A percentile compares a stretch with the other conserved stretches of the same genome.
These are phyloP conservation scores for Acanthamoeba culbertsoni DNA, from an alignment of 208 protist species.

Conservation along the genomic window DNA sequence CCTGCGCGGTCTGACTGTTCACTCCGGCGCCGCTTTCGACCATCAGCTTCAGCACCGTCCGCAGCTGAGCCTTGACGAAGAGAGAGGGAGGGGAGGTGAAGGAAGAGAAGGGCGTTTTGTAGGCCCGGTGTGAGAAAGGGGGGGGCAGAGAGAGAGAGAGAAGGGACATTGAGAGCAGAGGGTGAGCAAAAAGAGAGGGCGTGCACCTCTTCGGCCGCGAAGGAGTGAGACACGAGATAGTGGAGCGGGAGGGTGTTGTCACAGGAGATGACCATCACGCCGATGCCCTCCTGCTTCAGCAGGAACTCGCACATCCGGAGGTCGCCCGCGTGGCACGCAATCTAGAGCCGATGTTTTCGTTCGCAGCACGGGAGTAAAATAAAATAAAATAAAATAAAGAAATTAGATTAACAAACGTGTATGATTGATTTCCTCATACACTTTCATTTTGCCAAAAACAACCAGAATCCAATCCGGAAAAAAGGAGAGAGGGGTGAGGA, in stretches of 20 bases:
- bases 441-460: too few relatives aligned
- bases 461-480: neutral
- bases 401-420: neutral
- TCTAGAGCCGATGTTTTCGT: neutral
- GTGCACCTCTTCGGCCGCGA: constrained; percentile 43
- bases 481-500: neutral
- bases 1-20: constrained; percentile 41
- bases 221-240: constrained; percentile 61
- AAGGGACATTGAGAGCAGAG: too few relatives aligned
- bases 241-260: constrained; percentile 57
- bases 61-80: neutral
- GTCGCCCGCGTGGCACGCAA: constrained; percentile 50
- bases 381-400: neutral
- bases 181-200: too few relatives aligned
- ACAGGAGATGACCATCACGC: constrained; percentile 57
- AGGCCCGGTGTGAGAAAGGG: too few relatives aligned
- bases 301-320: constrained; percentile 59
- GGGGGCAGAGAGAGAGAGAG: too few relatives aligned
- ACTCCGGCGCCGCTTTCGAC: constrained; percentile 31
- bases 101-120: too few relatives aligned
- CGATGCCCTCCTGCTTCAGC: constrained; percentile 48
- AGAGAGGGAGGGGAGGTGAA: too few relatives aligned
- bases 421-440: too few relatives aligned
- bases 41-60: neutral
- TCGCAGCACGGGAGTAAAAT: neutral